Evolutionary conservation across 192 early-diverging fungal genomes (phyloP).

Genomic region (Backusella parvicylindrica): DNA sequence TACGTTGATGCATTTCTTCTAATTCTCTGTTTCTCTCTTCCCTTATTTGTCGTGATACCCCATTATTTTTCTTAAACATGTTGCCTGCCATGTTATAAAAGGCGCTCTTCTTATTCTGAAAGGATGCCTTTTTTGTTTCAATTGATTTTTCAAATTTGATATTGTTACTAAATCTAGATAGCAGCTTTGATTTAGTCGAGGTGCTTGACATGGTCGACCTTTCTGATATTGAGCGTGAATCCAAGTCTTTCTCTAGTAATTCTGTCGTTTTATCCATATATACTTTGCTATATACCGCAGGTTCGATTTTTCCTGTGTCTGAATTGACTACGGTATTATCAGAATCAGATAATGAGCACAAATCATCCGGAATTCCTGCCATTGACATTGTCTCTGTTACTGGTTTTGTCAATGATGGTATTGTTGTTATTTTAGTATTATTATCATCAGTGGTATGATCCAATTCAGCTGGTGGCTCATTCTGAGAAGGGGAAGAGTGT

Average conservation of each 20-base stretch:
- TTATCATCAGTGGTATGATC: not conserved
- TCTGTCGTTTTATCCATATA: not conserved
- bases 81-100: slow-evolving; percentile 8
- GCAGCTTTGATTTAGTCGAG: not conserved
- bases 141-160: not conserved
- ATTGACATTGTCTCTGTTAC: not conserved
- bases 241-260: not conserved
- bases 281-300: not conserved
- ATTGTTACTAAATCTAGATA: not conserved
- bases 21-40: slow-evolving; percentile 8
- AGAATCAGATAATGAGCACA: not conserved
- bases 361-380: not conserved
- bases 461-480: no score
- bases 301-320: not conserved
- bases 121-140: not conserved
- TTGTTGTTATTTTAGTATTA: not conserved
- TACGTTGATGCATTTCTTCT: not conserved
- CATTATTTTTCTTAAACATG: slow-evolving; percentile 6
- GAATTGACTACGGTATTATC: not conserved
- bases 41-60: not conserved
- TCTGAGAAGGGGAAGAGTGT: not conserved
- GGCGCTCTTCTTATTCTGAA: not conserved
- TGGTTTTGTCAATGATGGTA: not conserved
- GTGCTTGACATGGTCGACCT: not conserved
- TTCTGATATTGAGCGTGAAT: not conserved